Percentiles rank a stretch among this genome's conserved stretches.
Conservation (phyloP, 2,329 filamentous ascomycete species). For the Cryphonectria nitschkei region DNA sequence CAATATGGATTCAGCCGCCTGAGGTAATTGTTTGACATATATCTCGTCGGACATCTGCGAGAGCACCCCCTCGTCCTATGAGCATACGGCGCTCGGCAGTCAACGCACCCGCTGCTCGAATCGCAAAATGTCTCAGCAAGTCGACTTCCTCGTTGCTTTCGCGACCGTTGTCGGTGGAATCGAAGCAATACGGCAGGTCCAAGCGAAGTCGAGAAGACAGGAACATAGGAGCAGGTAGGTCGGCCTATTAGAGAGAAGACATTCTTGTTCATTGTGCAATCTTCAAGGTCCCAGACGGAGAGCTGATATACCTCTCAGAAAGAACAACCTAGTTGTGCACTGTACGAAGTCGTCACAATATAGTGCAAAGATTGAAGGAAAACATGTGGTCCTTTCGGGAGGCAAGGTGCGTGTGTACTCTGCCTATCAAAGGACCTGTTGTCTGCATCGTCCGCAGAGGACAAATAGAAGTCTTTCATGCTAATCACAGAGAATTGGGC, state of each 20-base stretch:
- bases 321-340: constrained; percentile 51
- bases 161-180: constrained; percentile 50
- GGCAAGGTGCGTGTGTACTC: constrained; percentile 42
- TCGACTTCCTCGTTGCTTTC: constrained; percentile 45
- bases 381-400: constrained; percentile 48
- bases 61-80: background rate
- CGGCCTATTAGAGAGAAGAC: too few species aligned
- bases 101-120: background rate
- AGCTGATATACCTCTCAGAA: constrained; percentile 36
- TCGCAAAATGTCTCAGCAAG: constrained; percentile 20
- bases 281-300: background rate
- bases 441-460: background rate
- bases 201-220: constrained; percentile 49
- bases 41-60: constrained; percentile 17
- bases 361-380: constrained; percentile 48
- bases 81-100: constrained; percentile 7
- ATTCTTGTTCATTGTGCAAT: background rate
- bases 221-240: constrained; percentile 46
- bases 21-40: constrained; percentile 15
- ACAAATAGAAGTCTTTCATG: background rate
- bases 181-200: constrained; percentile 51
- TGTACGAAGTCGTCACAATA: constrained; percentile 51
- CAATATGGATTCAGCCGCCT: constrained; percentile 17
- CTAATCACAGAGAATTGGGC: constrained; percentile 23
- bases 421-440: background rate